These are phyloP conservation scores for Leucocoprinus leucothites DNA, from an alignment of 768 basidiomycete genomes.

Conservation along the genomic window DNA sequence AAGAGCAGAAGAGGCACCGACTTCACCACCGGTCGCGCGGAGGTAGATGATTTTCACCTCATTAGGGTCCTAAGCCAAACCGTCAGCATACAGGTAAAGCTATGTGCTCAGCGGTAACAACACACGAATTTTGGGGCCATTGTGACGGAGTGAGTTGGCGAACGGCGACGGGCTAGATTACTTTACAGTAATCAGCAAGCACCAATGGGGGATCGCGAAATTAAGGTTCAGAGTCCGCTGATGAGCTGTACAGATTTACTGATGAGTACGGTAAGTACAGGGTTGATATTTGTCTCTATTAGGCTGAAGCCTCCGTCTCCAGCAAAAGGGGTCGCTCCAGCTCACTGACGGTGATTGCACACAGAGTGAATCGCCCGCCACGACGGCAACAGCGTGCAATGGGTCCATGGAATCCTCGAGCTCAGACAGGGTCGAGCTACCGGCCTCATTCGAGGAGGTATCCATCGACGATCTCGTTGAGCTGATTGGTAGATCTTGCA, in stretches of 20 bases:
- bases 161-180: conserved; percentile 10
- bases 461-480: conserved; percentile 80
- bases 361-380: conserved; percentile 16
- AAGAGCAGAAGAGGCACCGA: conserved; percentile 96
- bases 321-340: not conserved
- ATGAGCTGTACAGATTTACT: conserved; percentile 57
- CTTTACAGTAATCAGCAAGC: conserved; percentile 3
- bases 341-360: not conserved
- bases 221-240: conserved; percentile 55
- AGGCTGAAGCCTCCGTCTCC: conserved; percentile 22
- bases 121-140: conserved; percentile 25
- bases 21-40: conserved; percentile 97
- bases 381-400: conserved; percentile 54
- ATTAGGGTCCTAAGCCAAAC: conserved; percentile 75
- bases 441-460: conserved; percentile 81
- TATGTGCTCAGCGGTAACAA: not conserved
- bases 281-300: conserved; percentile 32
- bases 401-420: conserved; percentile 77
- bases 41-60: conserved; percentile 99
- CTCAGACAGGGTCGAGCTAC: conserved; percentile 71
- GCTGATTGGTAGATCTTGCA: conserved; percentile 68
- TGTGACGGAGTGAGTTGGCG: conserved; percentile 17
- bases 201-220: conserved; percentile 18
- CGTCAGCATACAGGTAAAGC: conserved; percentile 12
- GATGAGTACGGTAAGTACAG: not conserved